Evolutionary conservation across 2,329 filamentous ascomycete species (phyloP).

Genomic region (Rosellinia necatrix): DNA sequence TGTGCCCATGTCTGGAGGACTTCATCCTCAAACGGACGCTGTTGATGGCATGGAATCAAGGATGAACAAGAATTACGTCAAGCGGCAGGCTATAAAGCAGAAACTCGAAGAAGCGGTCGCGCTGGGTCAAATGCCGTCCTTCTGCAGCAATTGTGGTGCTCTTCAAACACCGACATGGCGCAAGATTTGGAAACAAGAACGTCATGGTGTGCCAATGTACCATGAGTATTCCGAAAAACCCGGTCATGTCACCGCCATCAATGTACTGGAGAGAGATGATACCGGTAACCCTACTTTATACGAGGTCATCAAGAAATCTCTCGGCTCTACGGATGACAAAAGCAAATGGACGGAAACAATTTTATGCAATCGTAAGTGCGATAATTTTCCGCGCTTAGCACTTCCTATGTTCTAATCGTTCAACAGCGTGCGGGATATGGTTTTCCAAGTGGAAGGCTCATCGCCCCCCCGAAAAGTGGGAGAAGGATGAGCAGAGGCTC

Average conservation of each 20-base stretch:
- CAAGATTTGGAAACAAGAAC: constrained; percentile 82
- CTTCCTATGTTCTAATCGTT: constrained; percentile 21
- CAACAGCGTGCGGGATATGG: constrained; percentile 85
- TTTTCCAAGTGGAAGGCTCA: constrained; percentile 85
- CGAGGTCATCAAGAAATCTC: constrained; percentile 77
- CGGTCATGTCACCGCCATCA: constrained; percentile 75
- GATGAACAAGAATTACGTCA: constrained; percentile 66
- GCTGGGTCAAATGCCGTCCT: constrained; percentile 84
- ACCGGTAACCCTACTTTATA: constrained; percentile 68
- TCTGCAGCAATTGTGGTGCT: constrained; percentile 89
- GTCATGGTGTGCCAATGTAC: constrained; percentile 70
- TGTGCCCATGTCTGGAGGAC: constrained; percentile 44
- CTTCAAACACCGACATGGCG: constrained; percentile 98
- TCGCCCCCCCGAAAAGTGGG: constrained; percentile 84
- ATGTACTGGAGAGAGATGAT: constrained; percentile 65
- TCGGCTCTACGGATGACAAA: constrained; percentile 66
- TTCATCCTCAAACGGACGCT: constrained; percentile 51
- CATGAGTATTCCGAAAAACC: constrained; percentile 75
- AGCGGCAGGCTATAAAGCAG: constrained; percentile 65
- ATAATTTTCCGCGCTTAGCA: background rate
- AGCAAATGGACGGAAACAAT: constrained; percentile 71
- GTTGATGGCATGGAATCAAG: constrained; percentile 42
- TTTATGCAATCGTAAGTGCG: constrained; percentile 81
- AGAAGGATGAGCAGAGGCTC: constrained; percentile 61
- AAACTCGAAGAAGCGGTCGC: constrained; percentile 67